These are phyloP conservation scores for Saitozyma sp. DNA, from an alignment of 768 basidiomycete species.

Conservation along the genomic window DNA sequence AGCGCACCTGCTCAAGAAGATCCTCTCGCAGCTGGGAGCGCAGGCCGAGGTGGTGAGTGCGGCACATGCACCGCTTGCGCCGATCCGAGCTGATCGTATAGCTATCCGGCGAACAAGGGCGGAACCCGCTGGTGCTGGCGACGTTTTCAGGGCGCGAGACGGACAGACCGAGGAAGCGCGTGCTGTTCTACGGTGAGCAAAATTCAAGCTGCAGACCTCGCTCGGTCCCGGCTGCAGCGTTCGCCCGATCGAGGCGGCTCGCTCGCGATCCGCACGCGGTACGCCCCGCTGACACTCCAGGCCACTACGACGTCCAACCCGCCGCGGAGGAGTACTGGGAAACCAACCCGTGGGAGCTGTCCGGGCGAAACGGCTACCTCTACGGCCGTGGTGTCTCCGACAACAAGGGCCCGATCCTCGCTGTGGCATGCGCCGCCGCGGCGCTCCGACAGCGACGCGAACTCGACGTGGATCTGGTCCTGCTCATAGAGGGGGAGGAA, in stretches of 20 bases:
- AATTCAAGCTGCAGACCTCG: no score
- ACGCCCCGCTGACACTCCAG: conserved; percentile 22
- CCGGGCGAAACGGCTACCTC: conserved; percentile 71
- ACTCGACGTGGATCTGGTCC: conserved; percentile 80
- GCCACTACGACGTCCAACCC: conserved; percentile 95
- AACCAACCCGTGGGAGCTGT: conserved; percentile 77
- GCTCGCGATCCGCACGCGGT: no score
- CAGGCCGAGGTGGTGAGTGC: conserved; percentile 67
- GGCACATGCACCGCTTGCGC: neutral
- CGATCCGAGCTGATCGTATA: conserved; percentile 46
- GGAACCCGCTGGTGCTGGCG: conserved; percentile 85
- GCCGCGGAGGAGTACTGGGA: conserved; percentile 74
- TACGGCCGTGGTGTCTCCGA: conserved; percentile 70
- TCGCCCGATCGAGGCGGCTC: neutral
- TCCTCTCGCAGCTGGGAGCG: conserved; percentile 83
- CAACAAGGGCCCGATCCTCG: conserved; percentile 93
- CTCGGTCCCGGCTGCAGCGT: no score
- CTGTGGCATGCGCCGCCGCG: conserved; percentile 84
- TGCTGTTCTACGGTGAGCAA: conserved; percentile 82
- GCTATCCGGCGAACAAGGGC: conserved; percentile 73
- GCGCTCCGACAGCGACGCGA: conserved; percentile 70
- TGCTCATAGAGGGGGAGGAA: conserved; percentile 94
- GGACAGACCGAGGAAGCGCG: conserved; percentile 63
- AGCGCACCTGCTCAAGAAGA: conserved; percentile 87
- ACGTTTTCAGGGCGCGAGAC: conserved; percentile 74